Evolutionary conservation across 2,329 filamentous ascomycete species (phyloP).

Genomic region (Clonostachys sp.): DNA sequence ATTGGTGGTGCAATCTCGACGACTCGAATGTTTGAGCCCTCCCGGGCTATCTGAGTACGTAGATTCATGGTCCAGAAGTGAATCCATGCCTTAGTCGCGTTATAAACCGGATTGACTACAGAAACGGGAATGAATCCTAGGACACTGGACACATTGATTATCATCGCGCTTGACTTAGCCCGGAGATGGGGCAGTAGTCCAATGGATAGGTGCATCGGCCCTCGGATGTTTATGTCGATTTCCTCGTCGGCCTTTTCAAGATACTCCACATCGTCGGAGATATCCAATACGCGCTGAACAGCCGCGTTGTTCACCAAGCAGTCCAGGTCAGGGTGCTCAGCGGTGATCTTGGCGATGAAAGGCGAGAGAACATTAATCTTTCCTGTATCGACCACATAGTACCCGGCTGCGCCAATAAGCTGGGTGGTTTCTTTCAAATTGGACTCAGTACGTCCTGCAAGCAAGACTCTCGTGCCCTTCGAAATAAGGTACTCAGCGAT

Average conservation of each 20-base stretch:
- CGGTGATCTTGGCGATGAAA: slow-evolving; percentile 38
- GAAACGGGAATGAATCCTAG: slow-evolving; percentile 47
- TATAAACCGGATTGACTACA: slow-evolving; percentile 54
- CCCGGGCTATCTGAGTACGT: slow-evolving; percentile 38
- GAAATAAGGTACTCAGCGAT: slow-evolving; percentile 40
- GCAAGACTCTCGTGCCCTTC: slow-evolving; percentile 42
- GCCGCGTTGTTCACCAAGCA: slow-evolving; percentile 57
- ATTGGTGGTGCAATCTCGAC: slow-evolving; percentile 52
- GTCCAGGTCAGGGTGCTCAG: slow-evolving; percentile 44
- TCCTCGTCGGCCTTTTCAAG: slow-evolving; percentile 48
- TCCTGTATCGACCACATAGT: slow-evolving; percentile 48
- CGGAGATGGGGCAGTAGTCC: slow-evolving; percentile 44
- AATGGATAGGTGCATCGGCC: slow-evolving; percentile 51
- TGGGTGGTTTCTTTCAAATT: slow-evolving; percentile 37
- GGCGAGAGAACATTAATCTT: slow-evolving; percentile 31
- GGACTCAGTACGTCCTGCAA: slow-evolving; percentile 48
- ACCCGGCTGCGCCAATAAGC: slow-evolving; percentile 38
- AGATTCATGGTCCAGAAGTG: slow-evolving; percentile 54
- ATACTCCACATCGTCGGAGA: slow-evolving; percentile 33
- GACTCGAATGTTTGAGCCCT: slow-evolving; percentile 33
- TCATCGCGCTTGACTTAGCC: slow-evolving; percentile 27
- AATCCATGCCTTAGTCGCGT: slow-evolving; percentile 53
- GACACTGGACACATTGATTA: slow-evolving; percentile 50
- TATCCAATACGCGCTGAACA: slow-evolving; percentile 47
- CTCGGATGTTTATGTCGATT: slow-evolving; percentile 53